A percentile compares a stretch with the other conserved stretches of the same genome.
phyloP scores from a whole-genome alignment of 495 filamentous ascomycete species.

The Neurospora sp. region DNA sequence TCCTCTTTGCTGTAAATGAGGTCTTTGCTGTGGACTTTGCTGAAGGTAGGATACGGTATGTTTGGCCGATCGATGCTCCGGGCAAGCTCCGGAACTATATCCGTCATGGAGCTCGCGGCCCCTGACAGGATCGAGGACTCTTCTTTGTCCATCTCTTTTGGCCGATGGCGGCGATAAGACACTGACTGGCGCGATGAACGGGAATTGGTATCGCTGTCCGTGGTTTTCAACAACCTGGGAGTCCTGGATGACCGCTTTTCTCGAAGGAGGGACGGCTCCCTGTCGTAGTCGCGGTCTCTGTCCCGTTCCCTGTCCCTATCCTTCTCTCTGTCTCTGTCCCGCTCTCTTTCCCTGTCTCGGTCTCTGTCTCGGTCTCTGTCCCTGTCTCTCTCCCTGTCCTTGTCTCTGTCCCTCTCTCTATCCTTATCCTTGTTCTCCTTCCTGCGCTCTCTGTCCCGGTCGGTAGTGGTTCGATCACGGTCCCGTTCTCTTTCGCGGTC shows the following conservation, averaged over 20 bases:
- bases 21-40: slow-evolving; percentile 84
- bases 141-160: slow-evolving; percentile 32
- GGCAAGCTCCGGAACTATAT: slow-evolving; percentile 41
- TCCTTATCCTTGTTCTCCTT: slow-evolving; percentile 11
- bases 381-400: slow-evolving; percentile 1
- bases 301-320: slow-evolving; percentile 9
- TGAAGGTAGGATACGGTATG: slow-evolving; percentile 76
- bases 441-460: slow-evolving; percentile 7
- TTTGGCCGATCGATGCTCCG: slow-evolving; percentile 41
- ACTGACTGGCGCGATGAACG: slow-evolving; percentile 13
- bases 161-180: slow-evolving; percentile 29
- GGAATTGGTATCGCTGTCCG: slow-evolving; percentile 25
- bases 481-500: slow-evolving; percentile 8
- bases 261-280: slow-evolving; percentile 8
- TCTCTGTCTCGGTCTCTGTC: slow-evolving; percentile 16
- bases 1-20: slow-evolving; percentile 54
- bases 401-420: slow-evolving; percentile 4
- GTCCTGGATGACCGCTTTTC: slow-evolving; percentile 25
- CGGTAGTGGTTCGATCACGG: slow-evolving; percentile 2
- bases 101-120: slow-evolving; percentile 28
- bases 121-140: slow-evolving; percentile 13
- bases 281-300: neutral
- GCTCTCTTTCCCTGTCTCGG: neutral
- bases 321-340: neutral
- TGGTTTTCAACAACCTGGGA: slow-evolving; percentile 22